phyloP scores from a whole-genome alignment of 1,284 basidiomycete genomes.

The Prillingera fragicola region DNA sequence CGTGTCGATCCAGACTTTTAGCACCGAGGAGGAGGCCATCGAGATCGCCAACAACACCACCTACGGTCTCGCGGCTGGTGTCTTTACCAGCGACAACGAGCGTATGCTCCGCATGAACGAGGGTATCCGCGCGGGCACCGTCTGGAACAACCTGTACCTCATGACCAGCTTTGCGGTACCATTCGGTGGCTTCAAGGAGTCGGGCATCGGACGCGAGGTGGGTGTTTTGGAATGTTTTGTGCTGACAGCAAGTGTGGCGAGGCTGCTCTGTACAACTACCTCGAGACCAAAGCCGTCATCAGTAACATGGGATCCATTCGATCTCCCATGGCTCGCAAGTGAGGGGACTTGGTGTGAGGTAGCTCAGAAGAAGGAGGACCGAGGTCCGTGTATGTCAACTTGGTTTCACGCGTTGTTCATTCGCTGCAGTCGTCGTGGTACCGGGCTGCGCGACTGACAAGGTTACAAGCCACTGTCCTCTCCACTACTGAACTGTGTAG shows the following conservation, averaged over 20 bases:
- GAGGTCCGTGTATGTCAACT: no score
- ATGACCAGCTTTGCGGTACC: slow-evolving; percentile 7
- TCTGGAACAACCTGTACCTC: slow-evolving; percentile 15
- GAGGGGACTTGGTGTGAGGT: not conserved
- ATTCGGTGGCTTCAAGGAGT: slow-evolving; percentile 22
- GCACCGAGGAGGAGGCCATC: slow-evolving; percentile 52
- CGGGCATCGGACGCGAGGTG: slow-evolving; percentile 21
- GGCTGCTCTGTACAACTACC: slow-evolving; percentile 12
- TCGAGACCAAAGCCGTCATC: slow-evolving; percentile 36
- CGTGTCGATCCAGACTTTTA: slow-evolving; percentile 48
- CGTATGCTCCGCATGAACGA: slow-evolving; percentile 80
- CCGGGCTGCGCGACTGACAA: no score
- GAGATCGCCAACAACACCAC: slow-evolving; percentile 72
- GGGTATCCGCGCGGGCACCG: slow-evolving; percentile 76
- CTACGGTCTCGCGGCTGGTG: slow-evolving; percentile 80
- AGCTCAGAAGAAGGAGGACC: not conserved
- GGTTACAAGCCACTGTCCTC: no score
- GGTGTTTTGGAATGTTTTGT: not conserved
- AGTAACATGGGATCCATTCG: slow-evolving; percentile 37
- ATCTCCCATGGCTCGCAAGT: slow-evolving; percentile 9
- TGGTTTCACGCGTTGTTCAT: no score
- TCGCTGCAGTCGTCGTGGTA: no score
- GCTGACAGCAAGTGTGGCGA: slow-evolving; percentile 8
- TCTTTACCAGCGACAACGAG: slow-evolving; percentile 77
- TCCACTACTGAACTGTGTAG: no score